Base-by-base conservation (phyloP, 768 basidiomycete genomes). In the Ramaria rubella region DNA sequence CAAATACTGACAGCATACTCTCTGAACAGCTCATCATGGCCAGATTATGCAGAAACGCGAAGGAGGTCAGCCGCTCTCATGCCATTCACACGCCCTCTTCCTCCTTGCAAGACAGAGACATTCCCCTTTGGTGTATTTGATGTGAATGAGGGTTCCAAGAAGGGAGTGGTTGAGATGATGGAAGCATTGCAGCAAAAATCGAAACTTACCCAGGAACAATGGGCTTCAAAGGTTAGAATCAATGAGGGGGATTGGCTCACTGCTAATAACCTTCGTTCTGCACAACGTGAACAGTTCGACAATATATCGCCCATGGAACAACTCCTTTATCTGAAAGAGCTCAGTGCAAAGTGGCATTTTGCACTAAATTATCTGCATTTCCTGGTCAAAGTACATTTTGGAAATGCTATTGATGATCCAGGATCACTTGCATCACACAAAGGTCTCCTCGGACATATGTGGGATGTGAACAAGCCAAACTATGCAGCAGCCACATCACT, bases 171-270 rank as follows among this genome's bases (percentile, higher is more conserved):
- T 2, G 54, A 67, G 2, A 58, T 68, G 21, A 6, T 68, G 3
- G 55, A 65, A 44, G 55, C 29, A 5, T 61, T 70, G 31, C 62
- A 62, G 26, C 59, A 67, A 44, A 17, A 58, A n/a, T 57, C 62
- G 19, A 54, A 49, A 12, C 38, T 69, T 6, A 48, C 54, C 8
- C 51, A 59, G 29, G 55, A 63, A 5, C 49, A 58, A 44, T 67
- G 64, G 66, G 58, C 66, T 17, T 30, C 31, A 1, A 63, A 65
- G 42, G 57, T 59, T 5, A 57, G 63, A 7, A 59, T 70, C 30
- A 61, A 66, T 31, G 55, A 59, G 6, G 69, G 69, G 5, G 69
- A 71, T 57, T 70, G 64, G 67, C 56, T 71, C 1, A 68, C 70
- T 6, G 30, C 63, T 0, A 66, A 54, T 45, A 68, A 68, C 57